Evolutionary conservation across 805 yeast genomes (phyloP).

Genomic region (Spathaspora hagerdaliae): DNA sequence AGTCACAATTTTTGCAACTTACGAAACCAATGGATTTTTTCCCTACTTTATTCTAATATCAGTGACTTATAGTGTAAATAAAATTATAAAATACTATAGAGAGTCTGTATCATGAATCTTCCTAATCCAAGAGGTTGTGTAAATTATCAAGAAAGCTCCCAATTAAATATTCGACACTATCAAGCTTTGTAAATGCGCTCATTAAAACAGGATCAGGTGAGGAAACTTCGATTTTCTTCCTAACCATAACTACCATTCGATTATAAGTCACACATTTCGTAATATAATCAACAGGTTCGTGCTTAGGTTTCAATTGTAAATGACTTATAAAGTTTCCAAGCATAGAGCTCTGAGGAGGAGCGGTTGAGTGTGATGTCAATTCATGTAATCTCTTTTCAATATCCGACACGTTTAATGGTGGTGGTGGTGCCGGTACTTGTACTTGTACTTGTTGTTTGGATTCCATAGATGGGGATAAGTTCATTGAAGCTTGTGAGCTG

Average conservation of each 20-base stretch:
- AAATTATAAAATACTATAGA: no score
- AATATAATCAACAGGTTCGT: constrained; percentile 46
- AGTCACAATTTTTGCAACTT: no score
- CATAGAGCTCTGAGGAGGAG: background rate
- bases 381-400: constrained; percentile 15
- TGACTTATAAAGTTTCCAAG: constrained; percentile 20
- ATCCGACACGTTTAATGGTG: constrained; percentile 21
- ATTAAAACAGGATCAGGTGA: constrained; percentile 67
- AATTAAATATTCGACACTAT: constrained; percentile 52
- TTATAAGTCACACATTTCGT: constrained; percentile 62
- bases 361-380: constrained; percentile 3
- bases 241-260: constrained; percentile 56
- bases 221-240: constrained; percentile 54
- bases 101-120: background rate
- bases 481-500: background rate
- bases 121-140: constrained; percentile 1
- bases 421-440: background rate
- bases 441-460: background rate
- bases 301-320: constrained; percentile 25
- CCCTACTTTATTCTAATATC: no score
- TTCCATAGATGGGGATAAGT: background rate
- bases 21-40: no score
- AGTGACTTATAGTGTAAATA: no score
- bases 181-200: constrained; percentile 60
- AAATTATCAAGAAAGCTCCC: constrained; percentile 25